Base-by-base conservation (phyloP, 2,329 filamentous ascomycete species). In the Teratosphaeria pseudoeucalypti region DNA sequence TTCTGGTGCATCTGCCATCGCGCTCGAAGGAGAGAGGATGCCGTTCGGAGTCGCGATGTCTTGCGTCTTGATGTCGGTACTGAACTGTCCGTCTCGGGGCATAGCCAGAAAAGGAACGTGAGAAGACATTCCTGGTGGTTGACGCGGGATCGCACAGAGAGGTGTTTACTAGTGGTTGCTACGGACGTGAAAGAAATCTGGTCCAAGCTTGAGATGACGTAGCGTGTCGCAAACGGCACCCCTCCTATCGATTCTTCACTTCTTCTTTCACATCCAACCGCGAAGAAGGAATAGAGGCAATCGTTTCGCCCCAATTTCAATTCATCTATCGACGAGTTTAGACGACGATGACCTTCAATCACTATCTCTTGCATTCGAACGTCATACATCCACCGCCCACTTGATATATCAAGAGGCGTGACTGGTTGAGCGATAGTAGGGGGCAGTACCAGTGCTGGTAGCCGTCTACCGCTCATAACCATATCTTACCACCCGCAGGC, bases 71-170 rank as follows among this genome's bases (percentile, higher is more conserved):
- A 63, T 54, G 34, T 64, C 57, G 37, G 57, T 59, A 59, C 62
- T 61, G 62, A 65, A 64, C 49, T 68, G 64, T 14, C 67, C 66
- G 63, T 70, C 64, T 26, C 67, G 67, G n/a, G 65, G 65, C 26
- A 70, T 62, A 53, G 67, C 64, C 34, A 70, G 63, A 62, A 68
- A 67, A 49, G 67, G 66, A 26, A 68, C 66, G 64, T 68, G 68
- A 32, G 67, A 70, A 26, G 66, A 60, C 65, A 67, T 68, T 34
- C 12, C 55, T 16, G 9, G 43, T 49, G 10, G 2, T 49, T 10
- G 43, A 23, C n/a, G 43, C n/a, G 19, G 16, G 23, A 49, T 49
- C 2, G 6, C n/a, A 23, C 23, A n/a, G 19, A 5, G n/a, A 10
- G 9, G 43, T 49, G 16, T 49, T 49, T 49, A 49, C 43, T n/a